Conservation (phyloP, 1,284 basidiomycete species). For the Apiotrichum porosum region DNA sequence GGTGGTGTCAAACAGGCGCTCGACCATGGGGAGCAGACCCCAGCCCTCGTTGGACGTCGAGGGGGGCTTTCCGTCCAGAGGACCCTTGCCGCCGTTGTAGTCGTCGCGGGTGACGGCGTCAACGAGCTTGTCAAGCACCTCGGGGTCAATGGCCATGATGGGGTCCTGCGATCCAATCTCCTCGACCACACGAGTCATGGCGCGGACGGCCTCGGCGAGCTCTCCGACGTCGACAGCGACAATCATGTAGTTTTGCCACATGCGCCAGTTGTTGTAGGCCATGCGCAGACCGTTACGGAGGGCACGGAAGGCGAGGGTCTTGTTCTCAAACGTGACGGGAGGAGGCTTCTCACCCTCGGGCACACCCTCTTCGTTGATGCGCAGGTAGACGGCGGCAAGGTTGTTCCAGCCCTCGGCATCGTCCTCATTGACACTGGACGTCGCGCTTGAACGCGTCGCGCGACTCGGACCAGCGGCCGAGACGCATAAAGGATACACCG, state of each 20-base stretch:
- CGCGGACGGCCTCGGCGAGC: slow-evolving; percentile 78
- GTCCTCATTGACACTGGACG: slow-evolving; percentile 86
- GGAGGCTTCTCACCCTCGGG: slow-evolving; percentile 27
- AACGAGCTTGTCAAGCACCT: slow-evolving; percentile 81
- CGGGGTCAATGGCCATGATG: slow-evolving; percentile 65
- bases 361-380: slow-evolving; percentile 56
- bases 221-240: slow-evolving; percentile 91
- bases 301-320: slow-evolving; percentile 87
- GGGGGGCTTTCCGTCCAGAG: slow-evolving; percentile 24
- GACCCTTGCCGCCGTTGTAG: slow-evolving; percentile 43
- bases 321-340: slow-evolving; percentile 55
- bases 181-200: slow-evolving; percentile 76
- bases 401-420: slow-evolving; percentile 99
- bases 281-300: slow-evolving; percentile 82
- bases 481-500: slow-evolving; percentile 78
- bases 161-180: slow-evolving; percentile 61
- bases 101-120: slow-evolving; percentile 68
- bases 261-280: slow-evolving; percentile 88
- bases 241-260: slow-evolving; percentile 98
- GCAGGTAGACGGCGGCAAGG: slow-evolving; percentile 88
- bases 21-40: slow-evolving; percentile 61
- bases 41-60: slow-evolving; percentile 61
- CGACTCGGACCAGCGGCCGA: slow-evolving; percentile 77
- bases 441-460: slow-evolving; percentile 79
- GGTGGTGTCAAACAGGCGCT: slow-evolving; percentile 64